Evolutionary conservation across 805 yeast species (phyloP), one percentile per base, ranked within the genome.

Genomic region (Kodamaea kakaduensis): DNA sequence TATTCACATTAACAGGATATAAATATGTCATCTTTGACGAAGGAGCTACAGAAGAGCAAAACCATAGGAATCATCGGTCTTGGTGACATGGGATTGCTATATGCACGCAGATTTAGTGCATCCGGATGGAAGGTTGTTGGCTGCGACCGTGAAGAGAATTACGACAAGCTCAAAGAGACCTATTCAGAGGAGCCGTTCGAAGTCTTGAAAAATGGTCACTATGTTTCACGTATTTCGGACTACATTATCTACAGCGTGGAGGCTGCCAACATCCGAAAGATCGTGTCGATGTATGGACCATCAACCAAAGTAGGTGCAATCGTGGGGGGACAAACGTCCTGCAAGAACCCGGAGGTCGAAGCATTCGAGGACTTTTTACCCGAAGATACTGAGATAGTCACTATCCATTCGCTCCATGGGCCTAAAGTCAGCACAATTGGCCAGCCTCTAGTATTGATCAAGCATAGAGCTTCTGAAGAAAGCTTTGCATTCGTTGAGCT

Each of bases 321-420:
- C 26, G 95, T 93, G 4, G 98, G 97, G n/a, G 98, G 98, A 6
- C 98, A 93, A 59, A 89, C 98, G 0, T 84, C 96, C 7, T 90
- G 97, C 61, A 93, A 93, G 52, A 80, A 76, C 17, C 94, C 95
- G 0, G 98, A 93, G 54, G 82, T 93, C 17, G 69, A 61, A 10
- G 96, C 97, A 0, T 85, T 93, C 55, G 96, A 88, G 48, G 64
- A 67, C 29, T 62, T 73, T 46, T 56, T 87, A 20, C 97, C 97
- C 0, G 40, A 50, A 0, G 97, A 93, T 60, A 81, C 78, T 3
- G 84, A 85, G 29, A 90, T 93, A 17, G 76, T 93, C 9, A 75
- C 94, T 1, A 73, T 94, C 16, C 98, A 93, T 56, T 88, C 97
- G 0, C 66, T 93, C 42, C 98, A 93, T 61, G 98, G 98, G 0